Evolutionary conservation across 2,329 filamentous ascomycete genomes (phyloP).

Genomic region (Metarhizium humberi): DNA sequence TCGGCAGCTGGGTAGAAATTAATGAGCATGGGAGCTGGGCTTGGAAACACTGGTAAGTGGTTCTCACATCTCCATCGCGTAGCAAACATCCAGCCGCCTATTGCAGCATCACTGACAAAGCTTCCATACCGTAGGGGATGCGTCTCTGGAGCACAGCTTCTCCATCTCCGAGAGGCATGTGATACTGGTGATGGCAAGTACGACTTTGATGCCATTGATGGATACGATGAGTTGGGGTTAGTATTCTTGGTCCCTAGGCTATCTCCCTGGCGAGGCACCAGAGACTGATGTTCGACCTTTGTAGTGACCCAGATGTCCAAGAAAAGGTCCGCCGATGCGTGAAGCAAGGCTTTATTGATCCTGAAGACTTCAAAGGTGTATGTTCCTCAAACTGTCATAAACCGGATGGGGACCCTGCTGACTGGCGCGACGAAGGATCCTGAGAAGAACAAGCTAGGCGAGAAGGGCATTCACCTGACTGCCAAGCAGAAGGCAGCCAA

Average conservation of each 20-base stretch:
- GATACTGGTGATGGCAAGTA: constrained; percentile 34
- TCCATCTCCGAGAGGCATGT: constrained; percentile 52
- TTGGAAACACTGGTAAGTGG: constrained; percentile 78
- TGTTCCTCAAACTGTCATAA: constrained; percentile 23
- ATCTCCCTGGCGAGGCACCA: background rate
- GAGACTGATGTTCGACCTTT: constrained; percentile 13
- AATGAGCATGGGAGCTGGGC: constrained; percentile 53
- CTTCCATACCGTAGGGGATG: constrained; percentile 59
- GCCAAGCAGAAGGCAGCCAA: constrained; percentile 26
- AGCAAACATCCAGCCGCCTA: background rate
- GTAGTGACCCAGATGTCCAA: constrained; percentile 50
- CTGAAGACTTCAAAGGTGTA: constrained; percentile 85
- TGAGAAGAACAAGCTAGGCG: constrained; percentile 62
- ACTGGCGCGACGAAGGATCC: constrained; percentile 48
- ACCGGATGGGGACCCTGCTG: background rate
- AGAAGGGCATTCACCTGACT: constrained; percentile 50
- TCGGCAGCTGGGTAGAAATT: constrained; percentile 63
- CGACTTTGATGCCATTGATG: constrained; percentile 64
- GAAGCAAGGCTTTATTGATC: constrained; percentile 68
- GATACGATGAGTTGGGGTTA: constrained; percentile 63
- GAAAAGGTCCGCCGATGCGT: constrained; percentile 67
- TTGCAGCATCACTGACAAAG: background rate
- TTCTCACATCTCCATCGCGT: background rate
- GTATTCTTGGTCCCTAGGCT: constrained; percentile 11
- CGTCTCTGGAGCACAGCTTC: constrained; percentile 65